Evolutionary conservation across 306 rosid genomes (phyloP).

Genomic region (Ormosia emarginata): DNA sequence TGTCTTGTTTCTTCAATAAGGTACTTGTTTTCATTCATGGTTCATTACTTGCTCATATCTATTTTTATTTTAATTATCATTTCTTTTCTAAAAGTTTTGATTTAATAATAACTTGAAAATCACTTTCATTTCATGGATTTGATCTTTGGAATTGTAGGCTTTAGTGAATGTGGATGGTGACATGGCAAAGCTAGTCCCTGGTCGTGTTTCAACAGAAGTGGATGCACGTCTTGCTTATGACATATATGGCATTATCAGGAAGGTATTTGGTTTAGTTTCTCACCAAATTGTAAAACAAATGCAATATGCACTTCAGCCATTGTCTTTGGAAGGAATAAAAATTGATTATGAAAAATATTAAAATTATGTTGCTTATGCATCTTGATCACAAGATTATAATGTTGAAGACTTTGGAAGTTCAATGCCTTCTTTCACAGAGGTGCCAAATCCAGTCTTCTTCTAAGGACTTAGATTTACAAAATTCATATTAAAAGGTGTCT

Average conservation of each 20-base stretch:
- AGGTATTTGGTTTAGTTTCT: slow-evolving; percentile 45
- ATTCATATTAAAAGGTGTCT: not conserved
- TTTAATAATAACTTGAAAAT: not conserved
- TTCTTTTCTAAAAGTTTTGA: not conserved
- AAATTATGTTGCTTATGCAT: not conserved
- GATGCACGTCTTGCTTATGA: slow-evolving; percentile 95
- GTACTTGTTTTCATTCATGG: too few species aligned
- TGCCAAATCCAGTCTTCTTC: not conserved
- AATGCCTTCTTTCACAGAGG: not conserved
- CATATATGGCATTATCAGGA: slow-evolving; percentile 75
- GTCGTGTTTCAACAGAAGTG: slow-evolving; percentile 96
- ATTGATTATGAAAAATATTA: not conserved
- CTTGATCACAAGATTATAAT: slow-evolving; percentile 6
- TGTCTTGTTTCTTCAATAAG: too few species aligned
- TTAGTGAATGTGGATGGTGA: slow-evolving; percentile 81
- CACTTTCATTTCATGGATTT: not conserved
- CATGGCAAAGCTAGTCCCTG: slow-evolving; percentile 85
- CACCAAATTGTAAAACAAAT: not conserved
- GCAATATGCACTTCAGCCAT: not conserved
- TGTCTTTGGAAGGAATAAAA: not conserved
- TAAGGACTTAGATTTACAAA: not conserved
- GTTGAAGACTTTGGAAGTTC: not conserved
- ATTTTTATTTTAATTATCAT: too few species aligned
- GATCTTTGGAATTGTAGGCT: slow-evolving; percentile 60
- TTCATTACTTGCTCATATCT: too few species aligned